These are phyloP conservation scores for Suillus plorans DNA, from an alignment of 768 basidiomycete species.

Conservation along the genomic window DNA sequence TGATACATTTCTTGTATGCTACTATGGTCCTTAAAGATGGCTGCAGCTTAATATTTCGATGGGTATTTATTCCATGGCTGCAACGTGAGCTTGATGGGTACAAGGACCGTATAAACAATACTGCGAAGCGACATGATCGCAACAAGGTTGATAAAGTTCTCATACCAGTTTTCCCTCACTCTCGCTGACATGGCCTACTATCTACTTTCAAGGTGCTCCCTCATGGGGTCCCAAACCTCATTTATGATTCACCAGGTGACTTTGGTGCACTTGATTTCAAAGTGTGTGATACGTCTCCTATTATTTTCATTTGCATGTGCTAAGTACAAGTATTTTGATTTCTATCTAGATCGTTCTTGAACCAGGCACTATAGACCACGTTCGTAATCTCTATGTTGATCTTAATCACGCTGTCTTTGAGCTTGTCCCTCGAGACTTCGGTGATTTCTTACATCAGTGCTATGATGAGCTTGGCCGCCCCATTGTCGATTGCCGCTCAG, in stretches of 20 bases:
- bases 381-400: background rate
- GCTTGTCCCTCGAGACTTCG: background rate
- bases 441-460: background rate
- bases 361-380: background rate
- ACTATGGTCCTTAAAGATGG: no score
- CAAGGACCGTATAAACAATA: slow-evolving; percentile 10
- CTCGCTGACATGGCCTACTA: background rate
- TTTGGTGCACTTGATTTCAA: slow-evolving; percentile 35
- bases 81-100: no score
- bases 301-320: background rate
- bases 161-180: background rate
- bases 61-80: no score
- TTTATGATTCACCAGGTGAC: slow-evolving; percentile 26
- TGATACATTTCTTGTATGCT: no score
- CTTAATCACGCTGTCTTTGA: background rate
- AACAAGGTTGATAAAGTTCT: background rate
- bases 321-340: background rate
- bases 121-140: background rate
- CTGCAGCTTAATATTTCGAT: no score
- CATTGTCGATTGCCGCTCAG: background rate
- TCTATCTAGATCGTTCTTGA: background rate
- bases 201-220: slow-evolving; percentile 26
- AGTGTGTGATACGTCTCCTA: slow-evolving; percentile 17
- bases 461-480: background rate
- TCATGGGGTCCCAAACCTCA: slow-evolving; percentile 38